These are phyloP conservation scores for Alternaria burnsii DNA, from an alignment of 2,329 filamentous ascomycete species.

Conservation along the genomic window DNA sequence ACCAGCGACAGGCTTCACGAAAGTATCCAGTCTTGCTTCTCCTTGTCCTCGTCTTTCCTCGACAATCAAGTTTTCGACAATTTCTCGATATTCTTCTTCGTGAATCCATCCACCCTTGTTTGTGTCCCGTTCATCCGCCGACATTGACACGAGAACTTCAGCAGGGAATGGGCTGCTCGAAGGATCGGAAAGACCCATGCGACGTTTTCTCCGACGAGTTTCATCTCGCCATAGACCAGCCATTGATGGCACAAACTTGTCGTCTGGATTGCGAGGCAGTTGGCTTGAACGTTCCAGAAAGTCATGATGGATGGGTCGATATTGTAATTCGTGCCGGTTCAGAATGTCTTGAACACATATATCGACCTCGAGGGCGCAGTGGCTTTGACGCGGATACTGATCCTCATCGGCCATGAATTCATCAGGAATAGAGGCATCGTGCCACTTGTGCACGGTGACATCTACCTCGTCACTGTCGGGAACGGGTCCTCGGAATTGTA, in stretches of 20 bases:
- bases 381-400: constrained; percentile 77
- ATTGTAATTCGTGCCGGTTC: constrained; percentile 78
- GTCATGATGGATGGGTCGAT: constrained; percentile 84
- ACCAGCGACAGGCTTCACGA: constrained; percentile 64
- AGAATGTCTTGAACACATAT: constrained; percentile 87
- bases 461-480: constrained; percentile 73
- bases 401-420: constrained; percentile 68
- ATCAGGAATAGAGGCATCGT: constrained; percentile 73
- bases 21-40: constrained; percentile 69
- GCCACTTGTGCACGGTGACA: constrained; percentile 75
- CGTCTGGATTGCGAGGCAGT: constrained; percentile 62
- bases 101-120: constrained; percentile 89
- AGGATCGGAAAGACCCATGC: constrained; percentile 70
- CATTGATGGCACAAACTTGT: constrained; percentile 94
- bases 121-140: constrained; percentile 77
- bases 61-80: constrained; percentile 69
- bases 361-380: constrained; percentile 90
- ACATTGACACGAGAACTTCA: constrained; percentile 88
- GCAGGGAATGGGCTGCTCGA: constrained; percentile 79
- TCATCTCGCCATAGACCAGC: constrained; percentile 93
- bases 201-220: constrained; percentile 76
- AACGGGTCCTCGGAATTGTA: constrained; percentile 77
- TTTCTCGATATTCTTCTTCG: constrained; percentile 79
- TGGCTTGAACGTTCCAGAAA: constrained; percentile 78
- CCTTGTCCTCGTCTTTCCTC: constrained; percentile 66